Evolutionary conservation across 192 early-diverging fungal species (phyloP), one percentile per base, ranked within the genome.

Genomic region (Rhizophagus prolifer): DNA sequence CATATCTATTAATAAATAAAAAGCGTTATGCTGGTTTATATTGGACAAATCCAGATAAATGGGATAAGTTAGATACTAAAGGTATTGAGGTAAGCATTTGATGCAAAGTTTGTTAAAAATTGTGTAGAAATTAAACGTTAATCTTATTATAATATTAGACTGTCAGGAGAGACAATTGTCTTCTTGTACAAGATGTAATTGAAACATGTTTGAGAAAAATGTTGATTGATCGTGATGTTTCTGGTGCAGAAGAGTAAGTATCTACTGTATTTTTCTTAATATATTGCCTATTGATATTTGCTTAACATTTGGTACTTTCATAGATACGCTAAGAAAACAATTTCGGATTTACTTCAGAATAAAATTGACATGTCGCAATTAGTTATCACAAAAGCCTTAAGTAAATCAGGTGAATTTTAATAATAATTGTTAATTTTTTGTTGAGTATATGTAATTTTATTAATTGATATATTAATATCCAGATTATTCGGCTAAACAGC

Each of bases 11-110:
- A 41, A 98, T 99, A 78, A 98, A 93, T 89, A 99, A 99, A 84
- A 99, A 99, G 86, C 89, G 96, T 46, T 99, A 98, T 82, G 96
- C 96, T 41, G 97, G 96, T 21, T 81, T 99, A 21, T 99, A 97
- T 82, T 98, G 97, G 97, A 97, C 96, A 14, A 88, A 85, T n/a
- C 88, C 95, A 7, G 90, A 94, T 8, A 95, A 94, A 70, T 95
- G 94, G 77, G 96, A 99, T 82, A 98, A 98, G 82, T 83, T 98
- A 81, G 97, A 98, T 81, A 92, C 97, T 41, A 98, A 97, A 86
- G 97, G 97, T 44, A 94, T 98, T 82, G 97, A 98, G 87, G 92
- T 92, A 84, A 41, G 78, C 58, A 5, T 46, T 72, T 8, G 10
- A 13, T 41, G 6, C 38, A 50, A 21, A 26, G 2, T 50, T 38